These are phyloP conservation scores for Deuterostichococcus epilithicus DNA, from an alignment of 139 green algal genomes.

Conservation along the genomic window DNA sequence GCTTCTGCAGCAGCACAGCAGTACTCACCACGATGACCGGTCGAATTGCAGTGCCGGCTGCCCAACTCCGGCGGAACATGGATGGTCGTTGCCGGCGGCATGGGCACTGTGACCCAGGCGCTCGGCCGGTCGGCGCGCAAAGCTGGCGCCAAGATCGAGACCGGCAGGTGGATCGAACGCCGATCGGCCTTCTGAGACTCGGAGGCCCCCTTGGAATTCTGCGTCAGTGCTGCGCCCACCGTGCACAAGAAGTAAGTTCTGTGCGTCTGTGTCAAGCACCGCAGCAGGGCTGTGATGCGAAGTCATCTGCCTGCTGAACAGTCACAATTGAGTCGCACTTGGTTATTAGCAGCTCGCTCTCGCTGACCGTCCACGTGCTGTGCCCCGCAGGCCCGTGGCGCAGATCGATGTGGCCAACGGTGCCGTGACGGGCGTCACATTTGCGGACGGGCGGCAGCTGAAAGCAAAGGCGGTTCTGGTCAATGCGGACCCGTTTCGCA, in stretches of 20 bases:
- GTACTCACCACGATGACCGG: background rate
- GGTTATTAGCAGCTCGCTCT: too few species aligned
- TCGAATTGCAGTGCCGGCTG: conserved; percentile 40
- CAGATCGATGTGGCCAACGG: conserved; percentile 30
- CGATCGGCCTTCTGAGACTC: too few species aligned
- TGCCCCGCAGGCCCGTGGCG: conserved; percentile 19
- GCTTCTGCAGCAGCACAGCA: background rate
- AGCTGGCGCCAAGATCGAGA: conserved; percentile 44
- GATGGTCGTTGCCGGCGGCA: conserved; percentile 56
- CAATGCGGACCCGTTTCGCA: conserved; percentile 44
- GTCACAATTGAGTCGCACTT: too few species aligned
- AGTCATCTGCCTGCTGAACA: too few species aligned
- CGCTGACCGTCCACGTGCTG: too few species aligned
- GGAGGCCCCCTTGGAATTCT: too few species aligned
- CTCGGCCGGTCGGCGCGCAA: conserved; percentile 27
- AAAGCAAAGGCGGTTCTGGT: conserved; percentile 33
- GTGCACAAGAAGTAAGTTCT: too few species aligned
- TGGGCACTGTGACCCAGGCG: conserved; percentile 46
- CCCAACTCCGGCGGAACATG: conserved; percentile 42
- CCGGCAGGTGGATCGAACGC: conserved; percentile 12
- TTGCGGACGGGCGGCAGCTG: conserved; percentile 13
- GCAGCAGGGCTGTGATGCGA: too few species aligned
- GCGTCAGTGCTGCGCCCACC: too few species aligned
- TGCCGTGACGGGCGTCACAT: conserved; percentile 8
- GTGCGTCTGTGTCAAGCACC: too few species aligned